Percentiles rank a stretch among this genome's conserved stretches.
Conservation (phyloP, 768 basidiomycete genomes). For the Pleurotus ostreatus region DNA sequence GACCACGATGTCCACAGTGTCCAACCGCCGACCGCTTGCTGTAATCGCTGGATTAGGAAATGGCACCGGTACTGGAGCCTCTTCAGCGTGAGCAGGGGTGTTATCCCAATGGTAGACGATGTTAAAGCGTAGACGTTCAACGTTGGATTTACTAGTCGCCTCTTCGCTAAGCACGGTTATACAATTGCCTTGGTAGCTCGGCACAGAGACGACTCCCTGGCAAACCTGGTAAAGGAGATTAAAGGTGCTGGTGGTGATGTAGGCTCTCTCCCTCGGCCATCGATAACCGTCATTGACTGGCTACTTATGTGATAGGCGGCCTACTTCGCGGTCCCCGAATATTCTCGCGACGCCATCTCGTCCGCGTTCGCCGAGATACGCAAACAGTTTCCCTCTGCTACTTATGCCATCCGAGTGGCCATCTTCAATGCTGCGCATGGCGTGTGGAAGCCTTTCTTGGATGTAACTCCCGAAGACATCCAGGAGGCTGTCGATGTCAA, state of each 20-base stretch:
- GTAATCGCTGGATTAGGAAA: conserved; percentile 37
- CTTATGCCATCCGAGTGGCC: conserved; percentile 53
- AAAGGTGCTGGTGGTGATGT: conserved; percentile 56
- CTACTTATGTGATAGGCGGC: conserved; percentile 36
- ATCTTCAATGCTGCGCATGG: conserved; percentile 59
- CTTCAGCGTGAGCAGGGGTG: conserved; percentile 42
- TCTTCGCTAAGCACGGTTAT: conserved; percentile 62
- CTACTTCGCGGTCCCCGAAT: conserved; percentile 48
- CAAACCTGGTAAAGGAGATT: conserved; percentile 50
- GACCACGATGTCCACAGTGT: background rate
- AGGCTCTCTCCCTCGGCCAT: conserved; percentile 1
- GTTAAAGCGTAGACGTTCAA: too few relatives aligned
- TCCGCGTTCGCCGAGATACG: conserved; percentile 45
- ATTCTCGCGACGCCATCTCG: conserved; percentile 47
- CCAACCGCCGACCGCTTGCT: conserved; percentile 5
- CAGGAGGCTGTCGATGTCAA: conserved; percentile 46
- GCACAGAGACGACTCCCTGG: conserved; percentile 41
- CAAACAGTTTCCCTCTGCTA: conserved; percentile 25
- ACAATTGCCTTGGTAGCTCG: conserved; percentile 64
- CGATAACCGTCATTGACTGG: background rate
- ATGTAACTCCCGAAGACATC: conserved; percentile 56
- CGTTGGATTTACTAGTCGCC: conserved; percentile 32
- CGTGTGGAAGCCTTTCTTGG: conserved; percentile 65
- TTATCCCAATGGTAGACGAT: too few relatives aligned
- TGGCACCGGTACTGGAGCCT: conserved; percentile 53